Evolutionary conservation across 2,329 filamentous ascomycete species (phyloP).

Genomic region (Aspergillus piperis): DNA sequence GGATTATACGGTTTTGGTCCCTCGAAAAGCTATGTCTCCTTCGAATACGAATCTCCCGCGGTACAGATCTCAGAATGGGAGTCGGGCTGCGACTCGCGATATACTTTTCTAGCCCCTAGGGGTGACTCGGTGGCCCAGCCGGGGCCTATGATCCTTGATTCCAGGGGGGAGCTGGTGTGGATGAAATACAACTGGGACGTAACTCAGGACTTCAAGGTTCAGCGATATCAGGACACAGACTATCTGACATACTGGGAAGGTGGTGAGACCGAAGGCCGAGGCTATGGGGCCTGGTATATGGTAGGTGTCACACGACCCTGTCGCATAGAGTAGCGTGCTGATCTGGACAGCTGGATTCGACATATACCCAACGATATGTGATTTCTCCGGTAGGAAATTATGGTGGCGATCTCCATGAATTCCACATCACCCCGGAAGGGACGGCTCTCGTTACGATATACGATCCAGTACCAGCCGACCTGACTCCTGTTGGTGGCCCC

Average conservation of each 20-base stretch:
- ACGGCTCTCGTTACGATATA: conserved; percentile 36
- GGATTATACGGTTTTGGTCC: conserved; percentile 35
- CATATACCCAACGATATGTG: conserved; percentile 25
- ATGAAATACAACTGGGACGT: conserved; percentile 25
- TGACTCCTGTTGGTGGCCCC: conserved; percentile 29
- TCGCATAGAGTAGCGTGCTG: background rate
- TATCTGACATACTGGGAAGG: conserved; percentile 33
- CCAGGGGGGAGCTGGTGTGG: conserved; percentile 31
- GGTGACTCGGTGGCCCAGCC: conserved; percentile 33
- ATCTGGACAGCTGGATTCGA: conserved; percentile 25
- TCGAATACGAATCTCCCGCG: conserved; percentile 30
- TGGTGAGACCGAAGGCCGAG: conserved; percentile 20
- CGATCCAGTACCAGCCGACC: conserved; percentile 30
- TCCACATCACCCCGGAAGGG: conserved; percentile 32
- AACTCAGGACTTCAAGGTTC: conserved; percentile 31
- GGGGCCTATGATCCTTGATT: conserved; percentile 32
- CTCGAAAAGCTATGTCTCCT: conserved; percentile 30
- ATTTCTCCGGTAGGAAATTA: conserved; percentile 23
- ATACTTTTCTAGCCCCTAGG: conserved; percentile 34
- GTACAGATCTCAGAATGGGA: conserved; percentile 28
- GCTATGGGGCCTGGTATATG: conserved; percentile 30
- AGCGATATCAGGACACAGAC: conserved; percentile 26
- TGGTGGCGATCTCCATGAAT: conserved; percentile 37
- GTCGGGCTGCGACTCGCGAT: conserved; percentile 31
- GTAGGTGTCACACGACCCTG: conserved; percentile 14